phyloP scores from a whole-genome alignment of 768 basidiomycete genomes.

The Cystofilobasidium ferigula region DNA sequence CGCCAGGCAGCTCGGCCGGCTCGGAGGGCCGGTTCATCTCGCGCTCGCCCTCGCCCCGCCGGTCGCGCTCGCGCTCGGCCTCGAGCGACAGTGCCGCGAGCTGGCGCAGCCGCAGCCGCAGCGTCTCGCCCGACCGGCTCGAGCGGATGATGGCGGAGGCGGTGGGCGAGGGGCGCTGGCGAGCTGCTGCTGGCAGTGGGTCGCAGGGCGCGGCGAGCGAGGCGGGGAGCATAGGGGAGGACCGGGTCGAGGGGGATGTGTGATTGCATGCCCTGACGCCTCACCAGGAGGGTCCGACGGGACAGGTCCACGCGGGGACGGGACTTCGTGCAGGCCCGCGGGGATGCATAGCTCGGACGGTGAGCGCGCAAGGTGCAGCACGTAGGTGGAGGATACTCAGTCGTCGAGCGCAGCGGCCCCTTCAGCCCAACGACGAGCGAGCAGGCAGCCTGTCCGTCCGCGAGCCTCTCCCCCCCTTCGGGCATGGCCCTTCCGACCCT shows the following conservation, averaged over 20 bases:
- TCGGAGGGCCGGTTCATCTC: not conserved
- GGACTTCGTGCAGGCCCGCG: not conserved
- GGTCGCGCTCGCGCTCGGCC: conserved; percentile 12
- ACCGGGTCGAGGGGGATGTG: not conserved
- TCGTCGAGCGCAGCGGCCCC: no score
- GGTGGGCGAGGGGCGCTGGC: conserved; percentile 7
- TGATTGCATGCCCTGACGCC: no score
- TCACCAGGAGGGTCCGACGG: no score
- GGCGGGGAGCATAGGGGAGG: not conserved
- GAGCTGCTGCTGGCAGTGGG: not conserved
- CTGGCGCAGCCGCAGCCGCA: conserved; percentile 17
- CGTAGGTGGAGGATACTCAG: no score
- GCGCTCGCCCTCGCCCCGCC: not conserved
- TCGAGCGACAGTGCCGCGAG: conserved; percentile 7
- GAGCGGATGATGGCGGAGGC: conserved; percentile 26
- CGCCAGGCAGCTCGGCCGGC: not conserved
- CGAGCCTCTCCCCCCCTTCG: no score
- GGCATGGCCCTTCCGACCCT: no score
- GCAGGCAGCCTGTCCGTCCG: no score
- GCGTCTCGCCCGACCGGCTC: conserved; percentile 21
- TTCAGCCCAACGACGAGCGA: no score
- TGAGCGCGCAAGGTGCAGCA: no score
- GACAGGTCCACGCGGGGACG: not conserved
- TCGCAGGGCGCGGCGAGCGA: not conserved
- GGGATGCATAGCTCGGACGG: not conserved